Percentiles rank a stretch among this genome's conserved stretches.
phyloP scores from a whole-genome alignment of 2,329 filamentous ascomycete species.

The Bipolaris gigantea region DNA sequence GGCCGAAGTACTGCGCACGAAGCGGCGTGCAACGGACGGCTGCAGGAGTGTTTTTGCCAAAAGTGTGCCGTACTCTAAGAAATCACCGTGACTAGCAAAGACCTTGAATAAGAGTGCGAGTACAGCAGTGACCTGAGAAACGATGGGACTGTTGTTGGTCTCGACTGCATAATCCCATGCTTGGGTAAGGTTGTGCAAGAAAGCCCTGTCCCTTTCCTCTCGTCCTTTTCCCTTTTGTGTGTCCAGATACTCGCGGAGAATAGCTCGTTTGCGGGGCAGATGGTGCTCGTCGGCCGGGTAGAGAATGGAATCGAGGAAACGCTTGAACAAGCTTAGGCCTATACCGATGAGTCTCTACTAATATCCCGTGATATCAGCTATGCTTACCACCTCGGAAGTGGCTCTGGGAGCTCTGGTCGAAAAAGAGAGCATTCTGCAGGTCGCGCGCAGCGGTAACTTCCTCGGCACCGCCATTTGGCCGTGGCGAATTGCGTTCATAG shows the following conservation, averaged over 20 bases:
- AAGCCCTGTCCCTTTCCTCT: slow-evolving; percentile 62
- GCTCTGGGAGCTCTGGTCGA: slow-evolving; percentile 40
- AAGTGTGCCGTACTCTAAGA: slow-evolving; percentile 73
- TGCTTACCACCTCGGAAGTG: slow-evolving; percentile 36
- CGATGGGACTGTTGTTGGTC: slow-evolving; percentile 76
- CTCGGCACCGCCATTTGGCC: slow-evolving; percentile 23
- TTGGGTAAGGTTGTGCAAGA: slow-evolving; percentile 78
- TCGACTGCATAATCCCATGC: slow-evolving; percentile 84
- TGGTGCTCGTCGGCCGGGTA: slow-evolving; percentile 58
- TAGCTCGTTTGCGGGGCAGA: slow-evolving; percentile 54
- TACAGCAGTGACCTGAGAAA: slow-evolving; percentile 78
- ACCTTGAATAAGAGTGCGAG: slow-evolving; percentile 80
- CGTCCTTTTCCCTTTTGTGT: slow-evolving; percentile 55
- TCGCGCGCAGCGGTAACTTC: slow-evolving; percentile 41
- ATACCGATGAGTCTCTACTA: slow-evolving; percentile 12
- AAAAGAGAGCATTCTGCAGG: slow-evolving; percentile 42
- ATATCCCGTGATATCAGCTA: neutral
- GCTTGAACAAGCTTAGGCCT: slow-evolving; percentile 71
- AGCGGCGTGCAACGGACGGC: slow-evolving; percentile 75
- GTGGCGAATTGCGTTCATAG: slow-evolving; percentile 31
- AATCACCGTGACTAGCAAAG: slow-evolving; percentile 71
- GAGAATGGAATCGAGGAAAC: slow-evolving; percentile 65
- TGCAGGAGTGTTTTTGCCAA: slow-evolving; percentile 82
- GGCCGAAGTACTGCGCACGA: slow-evolving; percentile 76
- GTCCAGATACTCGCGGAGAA: slow-evolving; percentile 71